Base-by-base conservation (phyloP, 148 eudicot species). In the Silene conica region DNA sequence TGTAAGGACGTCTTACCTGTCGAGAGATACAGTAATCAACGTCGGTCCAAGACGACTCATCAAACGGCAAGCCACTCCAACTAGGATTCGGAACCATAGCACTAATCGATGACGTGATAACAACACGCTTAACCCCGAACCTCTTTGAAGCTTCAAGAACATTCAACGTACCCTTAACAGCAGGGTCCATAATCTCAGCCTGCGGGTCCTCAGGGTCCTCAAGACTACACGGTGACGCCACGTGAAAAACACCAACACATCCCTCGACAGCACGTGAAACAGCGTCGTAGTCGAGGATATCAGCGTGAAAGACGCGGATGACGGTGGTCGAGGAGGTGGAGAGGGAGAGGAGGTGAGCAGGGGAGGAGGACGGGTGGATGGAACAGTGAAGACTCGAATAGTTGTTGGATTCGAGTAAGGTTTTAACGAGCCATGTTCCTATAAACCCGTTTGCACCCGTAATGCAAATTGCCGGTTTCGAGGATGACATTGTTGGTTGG, bases 381-480 rank as follows among this genome's bases (percentile, higher is more conserved):
- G 87, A 72, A 82, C 88, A 90, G 79, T 90, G 88, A 76, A 92
- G 79, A 78, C 86, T 72, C 78, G 87, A 71, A 85, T 90, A 92
- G 65, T 80, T 81, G 67, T 79, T 80, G 69, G 79, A 80, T 26
- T 85, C 63, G 1, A 89, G 74, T 2, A 90, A 90, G 79, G 90
- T 87, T 34, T 73, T 75, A 18, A 91, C 82, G 4, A 93, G 64
- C 86, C 85, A 84, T n/a, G 97, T 78, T 14, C 97, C 97, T 21
- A 93, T 93, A 91, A 91, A 93, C 3, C 98, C 98, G 77, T 91
- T 89, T 67, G 95, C 97, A 20, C 98, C 98, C 15, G 98, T 93
- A 28, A 92, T 89, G 80, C 93, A 89, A 1, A 92, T 89, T 6
- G 86, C 7, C n/a, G 76, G 62, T 41, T 73, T 76, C 20, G 45